Evolutionary conservation across 208 protist species (phyloP), one percentile per base, ranked within the genome.

Genomic region (Leishmania major): DNA sequence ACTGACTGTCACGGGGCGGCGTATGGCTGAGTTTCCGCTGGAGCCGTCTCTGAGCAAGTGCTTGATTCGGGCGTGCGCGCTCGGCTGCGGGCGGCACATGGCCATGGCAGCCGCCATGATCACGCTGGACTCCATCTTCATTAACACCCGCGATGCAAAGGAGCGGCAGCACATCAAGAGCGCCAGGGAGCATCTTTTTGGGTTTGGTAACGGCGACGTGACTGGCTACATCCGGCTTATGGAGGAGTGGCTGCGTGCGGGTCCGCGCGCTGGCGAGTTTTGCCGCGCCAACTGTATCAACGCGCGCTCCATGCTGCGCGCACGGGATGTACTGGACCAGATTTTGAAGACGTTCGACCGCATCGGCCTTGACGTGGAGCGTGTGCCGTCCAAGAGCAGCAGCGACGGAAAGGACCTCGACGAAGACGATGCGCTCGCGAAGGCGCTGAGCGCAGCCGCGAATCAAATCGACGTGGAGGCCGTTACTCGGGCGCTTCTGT

Each of bases 21-120:
- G 96, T 57, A 99, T 99, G 99, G 89, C 98, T 6, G 99, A 99
- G 86, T 99, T 99, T 83, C 99, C 99, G 79, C 87, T 99, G 77
- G 99, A 99, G 77, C 99, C 99, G 40, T 98, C 99, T 83, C 87
- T 99, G 7, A 95, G 97, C 60, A 99, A 99, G 86, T 94, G 94
- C 79, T 88, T 99, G 57, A 87, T 99, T 75, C 88, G 86, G 13
- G 91, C 90, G 25, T 88, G 89, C 49, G 81, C 85, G 28, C 88
- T 97, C 45, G 88, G 88, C 31, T 98, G 95, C 75, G 87, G 92
- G 60, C 88, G 98, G 57, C 94, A 98, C 81, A 95, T 98, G 89
- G 91, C 93, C 0, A 98, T 96, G 83, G 93, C 95, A 5, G 97
- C 93, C 45, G 88, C 97, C 15, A 97, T 98, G 94, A 87, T 98